phyloP scores from a whole-genome alignment of 164 flowering plant genomes.

The Akebia trifoliata region DNA sequence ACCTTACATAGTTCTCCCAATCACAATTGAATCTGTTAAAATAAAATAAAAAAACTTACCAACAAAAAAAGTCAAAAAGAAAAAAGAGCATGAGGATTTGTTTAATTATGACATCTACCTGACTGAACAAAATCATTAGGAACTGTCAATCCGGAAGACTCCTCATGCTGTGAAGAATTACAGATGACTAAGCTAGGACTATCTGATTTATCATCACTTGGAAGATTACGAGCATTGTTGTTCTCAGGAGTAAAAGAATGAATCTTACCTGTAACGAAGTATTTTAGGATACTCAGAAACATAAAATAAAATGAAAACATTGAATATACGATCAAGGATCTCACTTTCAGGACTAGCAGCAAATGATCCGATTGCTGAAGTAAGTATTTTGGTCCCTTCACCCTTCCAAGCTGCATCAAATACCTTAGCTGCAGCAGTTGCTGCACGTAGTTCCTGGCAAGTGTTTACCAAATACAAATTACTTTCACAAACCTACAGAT shows the following conservation, averaged over 20 bases:
- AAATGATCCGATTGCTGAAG: slow-evolving; percentile 20
- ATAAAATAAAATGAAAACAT: not conserved
- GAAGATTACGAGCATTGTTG: slow-evolving; percentile 15
- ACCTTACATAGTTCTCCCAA: not conserved
- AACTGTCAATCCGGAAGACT: slow-evolving; percentile 44
- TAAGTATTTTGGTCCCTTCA: slow-evolving; percentile 34
- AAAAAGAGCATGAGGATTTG: not conserved
- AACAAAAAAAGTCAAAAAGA: not conserved
- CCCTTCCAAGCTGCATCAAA: slow-evolving; percentile 48
- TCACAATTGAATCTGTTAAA: not conserved
- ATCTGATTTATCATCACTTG: slow-evolving; percentile 23
- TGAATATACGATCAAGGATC: slow-evolving; percentile 4
- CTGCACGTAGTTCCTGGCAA: slow-evolving; percentile 45
- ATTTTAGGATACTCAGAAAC: slow-evolving; percentile 6
- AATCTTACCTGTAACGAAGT: slow-evolving; percentile 29
- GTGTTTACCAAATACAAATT: slow-evolving; percentile 11
- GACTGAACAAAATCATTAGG: slow-evolving; percentile 38
- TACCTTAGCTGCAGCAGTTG: slow-evolving; percentile 38
- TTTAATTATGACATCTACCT: slow-evolving; percentile 30
- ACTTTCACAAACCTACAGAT: slow-evolving; percentile 2
- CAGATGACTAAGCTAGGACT: slow-evolving; percentile 21
- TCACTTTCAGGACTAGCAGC: slow-evolving; percentile 40
- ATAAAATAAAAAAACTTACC: not conserved
- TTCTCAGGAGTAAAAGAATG: slow-evolving; percentile 30
- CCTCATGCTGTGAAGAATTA: slow-evolving; percentile 40